These are phyloP conservation scores for Capronia americana DNA, from an alignment of 2,329 filamentous ascomycete species.

Conservation along the genomic window DNA sequence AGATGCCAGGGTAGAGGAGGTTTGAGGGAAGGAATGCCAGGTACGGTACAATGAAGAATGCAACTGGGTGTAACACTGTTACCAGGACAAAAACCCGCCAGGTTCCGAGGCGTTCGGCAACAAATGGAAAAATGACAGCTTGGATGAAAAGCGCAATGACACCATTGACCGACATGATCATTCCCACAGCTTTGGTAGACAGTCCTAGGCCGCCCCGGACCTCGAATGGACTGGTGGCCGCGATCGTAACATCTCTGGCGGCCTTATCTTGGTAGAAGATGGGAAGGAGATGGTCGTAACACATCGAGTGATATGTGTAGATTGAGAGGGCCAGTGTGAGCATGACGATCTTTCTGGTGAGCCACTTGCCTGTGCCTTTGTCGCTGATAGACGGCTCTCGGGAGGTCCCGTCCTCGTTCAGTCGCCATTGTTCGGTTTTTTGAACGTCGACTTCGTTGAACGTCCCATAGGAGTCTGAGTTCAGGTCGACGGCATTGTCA, in stretches of 20 bases:
- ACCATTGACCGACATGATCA: conserved; percentile 73
- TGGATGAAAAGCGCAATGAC: conserved; percentile 76
- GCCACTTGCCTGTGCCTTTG: conserved; percentile 56
- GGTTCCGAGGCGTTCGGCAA: conserved; percentile 69
- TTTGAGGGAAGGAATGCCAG: conserved; percentile 63
- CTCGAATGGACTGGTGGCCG: conserved; percentile 56
- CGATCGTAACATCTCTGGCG: conserved; percentile 50
- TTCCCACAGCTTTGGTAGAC: conserved; percentile 69
- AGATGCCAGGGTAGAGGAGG: conserved; percentile 67
- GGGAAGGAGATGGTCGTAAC: conserved; percentile 86
- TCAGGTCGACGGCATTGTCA: conserved; percentile 73
- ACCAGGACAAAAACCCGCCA: conserved; percentile 71
- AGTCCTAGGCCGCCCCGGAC: conserved; percentile 70
- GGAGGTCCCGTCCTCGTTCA: conserved; percentile 55
- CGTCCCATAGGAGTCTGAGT: conserved; percentile 80
- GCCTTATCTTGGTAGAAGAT: conserved; percentile 88
- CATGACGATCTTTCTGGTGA: conserved; percentile 71
- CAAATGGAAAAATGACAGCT: conserved; percentile 70
- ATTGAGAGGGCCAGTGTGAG: conserved; percentile 83
- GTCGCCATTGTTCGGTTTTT: conserved; percentile 60
- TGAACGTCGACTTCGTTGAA: conserved; percentile 66
- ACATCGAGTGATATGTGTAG: conserved; percentile 92
- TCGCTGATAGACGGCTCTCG: conserved; percentile 44
- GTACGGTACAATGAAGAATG: conserved; percentile 73
- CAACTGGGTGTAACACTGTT: conserved; percentile 69